Base-by-base conservation (phyloP, 345 rosid species). In the Dipteronia sinensis region DNA sequence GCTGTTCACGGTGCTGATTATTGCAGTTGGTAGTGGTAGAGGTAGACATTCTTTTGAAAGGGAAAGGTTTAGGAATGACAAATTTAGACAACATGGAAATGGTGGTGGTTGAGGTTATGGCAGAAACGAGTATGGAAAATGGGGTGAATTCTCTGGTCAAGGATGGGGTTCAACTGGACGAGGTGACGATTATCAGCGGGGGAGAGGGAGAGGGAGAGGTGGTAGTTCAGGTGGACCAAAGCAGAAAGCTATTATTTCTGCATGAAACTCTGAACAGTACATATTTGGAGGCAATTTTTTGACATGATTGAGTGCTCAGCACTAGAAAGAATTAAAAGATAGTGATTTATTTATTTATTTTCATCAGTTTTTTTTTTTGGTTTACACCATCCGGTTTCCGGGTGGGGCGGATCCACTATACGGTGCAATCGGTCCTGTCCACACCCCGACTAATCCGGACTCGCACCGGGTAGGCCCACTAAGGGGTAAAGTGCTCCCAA, bases 21-120 rank as follows among this genome's bases (percentile, higher is more conserved):
- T 55, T 73, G 71, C 81, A 82, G 90, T 74, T 67, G 82, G 71
- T 47, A 80, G 86, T 19, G 87, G 85, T 76, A 88, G 88, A 72
- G 88, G 91, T 67, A 82, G 92, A 79, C 83, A 69, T 76, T 83
- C 81, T 63, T 46, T 85, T 11, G 86, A 90, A 76, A 89, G 92
- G 82, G 87, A 85, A 80, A 84, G 89, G 55, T 88, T 82, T 77
- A 75, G 89, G 62, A 88, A 79, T 22, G 92, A 91, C n/a, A 82
- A 84, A 74, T 81, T 84, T 77, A 84, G 84, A 69, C 76, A 85
- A 27, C 86, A 89, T 16, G 91, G 93, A 49, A 82, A 67, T 44
- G 78, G 77, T 67, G 78, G 82, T 10, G 78, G 83, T 12, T 65
- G 87, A 44, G 80, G 83, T 74, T 86, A 80, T 46, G 81, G 83